Evolutionary conservation across 768 basidiomycete species (phyloP).

Genomic region (Suillus decipiens): DNA sequence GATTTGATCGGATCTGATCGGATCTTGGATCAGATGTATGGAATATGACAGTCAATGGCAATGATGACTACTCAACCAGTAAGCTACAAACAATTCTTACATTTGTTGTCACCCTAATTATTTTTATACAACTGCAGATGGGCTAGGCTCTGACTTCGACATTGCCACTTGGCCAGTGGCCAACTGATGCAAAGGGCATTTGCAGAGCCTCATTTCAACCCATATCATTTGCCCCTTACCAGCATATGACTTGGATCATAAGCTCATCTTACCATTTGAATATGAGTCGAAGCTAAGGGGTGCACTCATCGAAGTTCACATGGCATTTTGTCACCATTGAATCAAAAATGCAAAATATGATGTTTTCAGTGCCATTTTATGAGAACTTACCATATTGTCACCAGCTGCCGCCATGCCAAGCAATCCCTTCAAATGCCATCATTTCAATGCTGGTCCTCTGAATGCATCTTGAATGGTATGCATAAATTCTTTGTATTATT

Average conservation of each 20-base stretch:
- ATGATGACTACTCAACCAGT: background rate
- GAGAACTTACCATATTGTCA: background rate
- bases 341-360: background rate
- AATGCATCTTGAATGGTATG: too few relatives aligned
- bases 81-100: background rate
- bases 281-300: slow-evolving; percentile 8
- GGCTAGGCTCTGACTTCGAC: slow-evolving; percentile 2
- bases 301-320: slow-evolving; percentile 9
- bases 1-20: too few relatives aligned
- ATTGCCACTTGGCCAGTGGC: slow-evolving; percentile 11
- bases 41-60: background rate
- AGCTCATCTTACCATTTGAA: background rate
- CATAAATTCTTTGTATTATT: too few relatives aligned
- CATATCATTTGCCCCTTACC: slow-evolving; percentile 9
- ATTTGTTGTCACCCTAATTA: background rate
- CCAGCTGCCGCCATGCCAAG: background rate
- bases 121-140: background rate
- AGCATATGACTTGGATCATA: background rate
- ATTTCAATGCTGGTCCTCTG: background rate
- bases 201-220: background rate
- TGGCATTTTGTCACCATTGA: background rate
- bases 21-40: too few relatives aligned
- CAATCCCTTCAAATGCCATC: slow-evolving; percentile 2
- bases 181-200: background rate
- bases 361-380: slow-evolving; percentile 1